Base-by-base conservation (phyloP, 352 stramenopile genomes). In the Globisporangium acanthophoron region DNA sequence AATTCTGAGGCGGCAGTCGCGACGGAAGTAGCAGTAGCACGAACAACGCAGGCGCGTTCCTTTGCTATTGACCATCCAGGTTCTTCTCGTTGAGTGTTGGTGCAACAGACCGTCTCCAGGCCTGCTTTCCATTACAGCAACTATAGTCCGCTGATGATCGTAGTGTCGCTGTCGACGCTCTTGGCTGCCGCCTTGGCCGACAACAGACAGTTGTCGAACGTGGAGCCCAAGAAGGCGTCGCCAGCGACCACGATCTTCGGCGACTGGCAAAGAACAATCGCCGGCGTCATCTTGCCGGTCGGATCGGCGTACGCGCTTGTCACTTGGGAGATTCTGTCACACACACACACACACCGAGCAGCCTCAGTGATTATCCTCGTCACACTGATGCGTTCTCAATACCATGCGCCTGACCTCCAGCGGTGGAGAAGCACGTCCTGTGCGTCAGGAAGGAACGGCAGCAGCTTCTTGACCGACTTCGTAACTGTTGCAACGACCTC, bases 121-220 rank as follows among this genome's bases (percentile, higher is more conserved):
- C 1, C 24, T 27, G 24, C 24, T 27, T 27, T 1, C 24, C 24
- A 27, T 6, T 18, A 1, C 15, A 51, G 9, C 9, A 20, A 15
- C 54, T 75, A 87, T 9, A 85, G 59, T 31, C 63, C 61, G 52
- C 76, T 87, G 13, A 35, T 67, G 37, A 67, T 41, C 0, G 52
- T 24, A 61, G 63, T 15, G 29, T 27, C 48, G 18, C 46, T 35
- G 11, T 40, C 31, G 18, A 82, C 48, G 11, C 80, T 44, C 6
- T 65, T 60, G 0, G 69, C 69, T 29, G 67, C 73, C 16, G 61
- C 58, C 31, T 85, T 87, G 21, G 81, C 81, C 9, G 79, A 91
- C 35, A 85, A 39, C 21, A 91, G 62, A 48, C 77, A 90, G 49
- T 78, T 87, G 67, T 91, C 81, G 46, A 91, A 86, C 37, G 69